Conservation (phyloP, 2,329 filamentous ascomycete species). For the Verticillium klebahnii region DNA sequence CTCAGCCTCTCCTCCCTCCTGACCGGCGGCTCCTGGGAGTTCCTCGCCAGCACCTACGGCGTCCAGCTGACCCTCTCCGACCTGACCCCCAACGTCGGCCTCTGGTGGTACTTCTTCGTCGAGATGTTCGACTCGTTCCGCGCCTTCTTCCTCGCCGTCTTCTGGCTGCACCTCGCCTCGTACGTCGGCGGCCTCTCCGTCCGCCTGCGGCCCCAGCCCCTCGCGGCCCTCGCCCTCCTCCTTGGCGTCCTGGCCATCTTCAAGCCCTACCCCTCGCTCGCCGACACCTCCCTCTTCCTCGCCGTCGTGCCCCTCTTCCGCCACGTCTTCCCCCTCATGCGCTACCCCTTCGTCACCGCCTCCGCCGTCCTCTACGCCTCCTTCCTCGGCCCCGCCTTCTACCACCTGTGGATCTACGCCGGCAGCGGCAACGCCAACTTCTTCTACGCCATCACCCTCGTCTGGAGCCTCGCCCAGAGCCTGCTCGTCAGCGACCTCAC, state of each 20-base stretch:
- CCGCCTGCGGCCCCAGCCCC: conserved; percentile 76
- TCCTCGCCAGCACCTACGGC: conserved; percentile 84
- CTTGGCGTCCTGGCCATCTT: conserved; percentile 91
- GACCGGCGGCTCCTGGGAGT: conserved; percentile 78
- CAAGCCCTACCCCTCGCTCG: conserved; percentile 93
- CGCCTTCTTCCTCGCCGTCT: conserved; percentile 94
- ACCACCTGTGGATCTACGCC: conserved; percentile 96
- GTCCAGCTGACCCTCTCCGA: conserved; percentile 88
- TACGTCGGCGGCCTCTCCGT: conserved; percentile 86
- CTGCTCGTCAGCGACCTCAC: conserved; percentile 82
- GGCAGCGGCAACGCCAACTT: conserved; percentile 98
- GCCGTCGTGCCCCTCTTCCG: conserved; percentile 78
- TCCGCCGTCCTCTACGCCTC: conserved; percentile 82
- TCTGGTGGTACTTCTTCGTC: conserved; percentile 99
- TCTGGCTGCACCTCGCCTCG: conserved; percentile 90
- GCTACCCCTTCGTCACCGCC: conserved; percentile 84
- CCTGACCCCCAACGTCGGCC: conserved; percentile 86
- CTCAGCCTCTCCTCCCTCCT: conserved; percentile 69
- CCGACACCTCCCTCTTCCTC: conserved; percentile 83
- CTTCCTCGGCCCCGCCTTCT: conserved; percentile 89
- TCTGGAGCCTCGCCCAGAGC: conserved; percentile 89
- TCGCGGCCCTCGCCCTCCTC: conserved; percentile 80
- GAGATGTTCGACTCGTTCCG: conserved; percentile 99
- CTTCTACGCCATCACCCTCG: conserved; percentile 98
- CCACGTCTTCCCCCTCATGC: conserved; percentile 88